Evolutionary conservation across 2,329 filamentous ascomycete species (phyloP).

Genomic region (Cadophora luteo-olivacea): DNA sequence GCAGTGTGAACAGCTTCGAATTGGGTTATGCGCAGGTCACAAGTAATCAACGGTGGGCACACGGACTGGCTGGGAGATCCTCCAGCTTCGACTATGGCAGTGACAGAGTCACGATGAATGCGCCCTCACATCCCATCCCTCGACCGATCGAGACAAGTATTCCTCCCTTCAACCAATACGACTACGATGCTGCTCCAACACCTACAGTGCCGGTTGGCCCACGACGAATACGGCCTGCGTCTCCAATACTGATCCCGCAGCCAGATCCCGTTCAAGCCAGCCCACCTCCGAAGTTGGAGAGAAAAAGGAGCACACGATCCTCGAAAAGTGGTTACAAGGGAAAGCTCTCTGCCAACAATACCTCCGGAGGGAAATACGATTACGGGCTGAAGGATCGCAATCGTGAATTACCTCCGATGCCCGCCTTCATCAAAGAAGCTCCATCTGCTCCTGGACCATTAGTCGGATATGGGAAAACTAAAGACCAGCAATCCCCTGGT

Average conservation of each 20-base stretch:
- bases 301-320: slow-evolving; percentile 65
- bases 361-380: slow-evolving; percentile 44
- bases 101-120: slow-evolving; percentile 41
- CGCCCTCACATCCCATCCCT: slow-evolving; percentile 42
- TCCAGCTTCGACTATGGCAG: slow-evolving; percentile 78
- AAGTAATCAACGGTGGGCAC: slow-evolving; percentile 64
- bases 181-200: slow-evolving; percentile 83
- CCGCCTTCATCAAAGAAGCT: slow-evolving; percentile 52
- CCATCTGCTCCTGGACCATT: slow-evolving; percentile 60
- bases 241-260: slow-evolving; percentile 44
- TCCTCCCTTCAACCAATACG: slow-evolving; percentile 46
- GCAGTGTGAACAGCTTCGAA: slow-evolving; percentile 71
- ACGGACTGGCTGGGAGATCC: slow-evolving; percentile 59
- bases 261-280: slow-evolving; percentile 25
- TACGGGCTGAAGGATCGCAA: slow-evolving; percentile 43
- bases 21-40: slow-evolving; percentile 64
- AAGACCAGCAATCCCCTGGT: slow-evolving; percentile 44
- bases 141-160: slow-evolving; percentile 35
- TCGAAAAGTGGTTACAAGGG: slow-evolving; percentile 48
- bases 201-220: slow-evolving; percentile 85
- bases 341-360: slow-evolving; percentile 49
- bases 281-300: slow-evolving; percentile 51
- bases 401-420: slow-evolving; percentile 42
- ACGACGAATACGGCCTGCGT: slow-evolving; percentile 56
- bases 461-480: slow-evolving; percentile 53